Evolutionary conservation across 2,329 filamentous ascomycete species (phyloP).

Genomic region (Diaporthe ilicicola): DNA sequence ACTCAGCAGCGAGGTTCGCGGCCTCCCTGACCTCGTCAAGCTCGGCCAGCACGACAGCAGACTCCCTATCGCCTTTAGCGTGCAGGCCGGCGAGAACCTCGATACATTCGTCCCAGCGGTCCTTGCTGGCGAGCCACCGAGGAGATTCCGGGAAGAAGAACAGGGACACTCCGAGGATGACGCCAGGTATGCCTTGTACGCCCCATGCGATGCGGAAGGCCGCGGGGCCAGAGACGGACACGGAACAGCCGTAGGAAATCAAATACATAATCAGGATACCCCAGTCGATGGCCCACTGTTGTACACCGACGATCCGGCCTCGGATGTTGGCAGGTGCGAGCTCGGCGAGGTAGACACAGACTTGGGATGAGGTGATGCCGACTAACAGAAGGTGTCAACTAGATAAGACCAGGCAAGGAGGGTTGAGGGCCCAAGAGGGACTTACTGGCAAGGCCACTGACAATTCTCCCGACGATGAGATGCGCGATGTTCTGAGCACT

Average conservation of each 20-base stretch:
- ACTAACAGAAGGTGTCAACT: slow-evolving; percentile 55
- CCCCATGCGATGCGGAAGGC: slow-evolving; percentile 71
- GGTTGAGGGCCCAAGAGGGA: neutral
- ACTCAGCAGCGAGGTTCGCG: slow-evolving; percentile 47
- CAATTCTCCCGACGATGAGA: slow-evolving; percentile 75
- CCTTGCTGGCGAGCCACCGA: slow-evolving; percentile 74
- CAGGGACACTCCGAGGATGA: slow-evolving; percentile 62
- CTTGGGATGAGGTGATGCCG: slow-evolving; percentile 77
- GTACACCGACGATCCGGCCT: slow-evolving; percentile 69
- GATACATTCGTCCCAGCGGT: slow-evolving; percentile 72
- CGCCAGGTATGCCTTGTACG: slow-evolving; percentile 64
- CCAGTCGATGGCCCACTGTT: slow-evolving; percentile 78
- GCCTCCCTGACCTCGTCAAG: slow-evolving; percentile 43
- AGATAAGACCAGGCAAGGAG: neutral
- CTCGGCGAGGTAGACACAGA: slow-evolving; percentile 76
- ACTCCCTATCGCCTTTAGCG: slow-evolving; percentile 61
- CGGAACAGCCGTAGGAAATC: slow-evolving; percentile 32
- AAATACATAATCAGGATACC: slow-evolving; percentile 66
- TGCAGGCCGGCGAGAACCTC: slow-evolving; percentile 66
- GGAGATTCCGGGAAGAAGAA: slow-evolving; percentile 72
- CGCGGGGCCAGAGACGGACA: slow-evolving; percentile 58
- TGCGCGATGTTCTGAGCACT: slow-evolving; percentile 67
- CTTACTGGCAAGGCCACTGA: slow-evolving; percentile 66
- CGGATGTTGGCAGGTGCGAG: slow-evolving; percentile 66
- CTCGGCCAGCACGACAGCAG: slow-evolving; percentile 51